phyloP scores from a whole-genome alignment of 495 filamentous ascomycete species.

The Clohesyomyces aquaticus region DNA sequence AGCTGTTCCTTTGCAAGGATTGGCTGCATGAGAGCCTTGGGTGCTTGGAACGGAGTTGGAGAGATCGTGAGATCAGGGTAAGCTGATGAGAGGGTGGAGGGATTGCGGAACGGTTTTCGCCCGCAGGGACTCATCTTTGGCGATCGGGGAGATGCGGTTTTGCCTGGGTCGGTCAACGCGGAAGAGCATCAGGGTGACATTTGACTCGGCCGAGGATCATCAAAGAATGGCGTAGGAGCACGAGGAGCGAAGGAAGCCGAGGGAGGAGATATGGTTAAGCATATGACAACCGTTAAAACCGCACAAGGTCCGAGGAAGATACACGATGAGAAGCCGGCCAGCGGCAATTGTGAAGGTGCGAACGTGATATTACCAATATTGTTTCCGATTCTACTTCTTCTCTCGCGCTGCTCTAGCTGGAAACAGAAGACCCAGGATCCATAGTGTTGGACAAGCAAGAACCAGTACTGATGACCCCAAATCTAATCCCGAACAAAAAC shows the following conservation, averaged over 20 bases:
- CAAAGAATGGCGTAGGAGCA: background rate
- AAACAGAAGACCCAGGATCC: background rate
- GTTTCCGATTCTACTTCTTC: background rate
- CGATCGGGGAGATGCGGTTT: too few species aligned
- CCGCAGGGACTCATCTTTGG: too few species aligned
- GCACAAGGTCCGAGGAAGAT: background rate
- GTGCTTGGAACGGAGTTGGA: background rate
- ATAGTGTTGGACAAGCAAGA: background rate
- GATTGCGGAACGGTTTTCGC: background rate
- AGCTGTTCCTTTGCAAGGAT: background rate
- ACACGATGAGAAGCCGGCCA: background rate
- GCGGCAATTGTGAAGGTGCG: background rate
- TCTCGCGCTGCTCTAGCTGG: background rate
- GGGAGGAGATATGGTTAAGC: background rate
- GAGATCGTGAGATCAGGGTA: background rate
- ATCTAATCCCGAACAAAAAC: slow-evolving; percentile 3
- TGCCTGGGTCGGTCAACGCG: too few species aligned
- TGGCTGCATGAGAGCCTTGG: background rate
- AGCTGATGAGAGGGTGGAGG: background rate
- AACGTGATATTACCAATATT: background rate
- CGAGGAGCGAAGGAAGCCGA: background rate
- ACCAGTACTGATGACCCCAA: background rate
- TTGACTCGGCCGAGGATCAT: background rate
- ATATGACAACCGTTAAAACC: too few species aligned
- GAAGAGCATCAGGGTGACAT: background rate